A percentile compares a stretch with the other conserved stretches of the same genome.
Evolutionary conservation across 108 stramenopile genomes (phyloP).

Genomic region (Pinguiococcus pyrenoidosus): DNA sequence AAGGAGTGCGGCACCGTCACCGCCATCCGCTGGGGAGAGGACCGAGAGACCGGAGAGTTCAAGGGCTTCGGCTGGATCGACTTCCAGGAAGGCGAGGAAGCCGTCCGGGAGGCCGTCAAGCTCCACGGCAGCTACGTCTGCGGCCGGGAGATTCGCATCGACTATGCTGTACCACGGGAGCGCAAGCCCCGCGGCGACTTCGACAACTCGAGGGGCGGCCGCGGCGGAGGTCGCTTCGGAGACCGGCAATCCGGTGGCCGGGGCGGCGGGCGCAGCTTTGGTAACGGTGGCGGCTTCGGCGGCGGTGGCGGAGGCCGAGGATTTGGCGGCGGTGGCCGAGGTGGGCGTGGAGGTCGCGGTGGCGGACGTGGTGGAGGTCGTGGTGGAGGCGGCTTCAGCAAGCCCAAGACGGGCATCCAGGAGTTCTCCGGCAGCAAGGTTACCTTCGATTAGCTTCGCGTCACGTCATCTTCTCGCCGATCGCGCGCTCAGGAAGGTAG

Average conservation of each 20-base stretch:
- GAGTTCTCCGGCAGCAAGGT: conserved; percentile 73
- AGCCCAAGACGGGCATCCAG: conserved; percentile 59
- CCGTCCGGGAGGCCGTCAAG: too few relatives aligned
- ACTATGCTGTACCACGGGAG: too few relatives aligned
- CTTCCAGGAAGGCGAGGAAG: too few relatives aligned
- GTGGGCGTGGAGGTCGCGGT: conserved; percentile 44
- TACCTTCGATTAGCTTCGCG: conserved; percentile 52
- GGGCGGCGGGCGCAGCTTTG: conserved; percentile 26
- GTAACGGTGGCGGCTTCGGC: conserved; percentile 43
- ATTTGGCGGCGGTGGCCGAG: conserved; percentile 20
- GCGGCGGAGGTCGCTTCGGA: conserved; percentile 71
- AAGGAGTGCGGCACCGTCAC: conserved; percentile 73
- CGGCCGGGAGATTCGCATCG: conserved; percentile 3
- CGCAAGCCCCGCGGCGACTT: conserved; percentile 78
- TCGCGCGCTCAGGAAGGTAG: too few relatives aligned
- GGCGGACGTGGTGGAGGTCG: conserved; percentile 54
- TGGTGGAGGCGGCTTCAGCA: conserved; percentile 41
- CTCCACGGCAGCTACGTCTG: background rate
- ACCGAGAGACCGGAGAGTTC: conserved; percentile 90
- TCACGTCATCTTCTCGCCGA: background rate
- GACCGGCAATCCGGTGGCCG: conserved; percentile 68
- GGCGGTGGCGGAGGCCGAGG: conserved; percentile 31
- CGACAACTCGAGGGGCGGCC: conserved; percentile 55
- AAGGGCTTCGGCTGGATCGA: conserved; percentile 91
- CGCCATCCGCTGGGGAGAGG: conserved; percentile 75